Evolutionary conservation across 768 basidiomycete species (phyloP).

Genomic region (Trichaptum fuscoviolaceum): DNA sequence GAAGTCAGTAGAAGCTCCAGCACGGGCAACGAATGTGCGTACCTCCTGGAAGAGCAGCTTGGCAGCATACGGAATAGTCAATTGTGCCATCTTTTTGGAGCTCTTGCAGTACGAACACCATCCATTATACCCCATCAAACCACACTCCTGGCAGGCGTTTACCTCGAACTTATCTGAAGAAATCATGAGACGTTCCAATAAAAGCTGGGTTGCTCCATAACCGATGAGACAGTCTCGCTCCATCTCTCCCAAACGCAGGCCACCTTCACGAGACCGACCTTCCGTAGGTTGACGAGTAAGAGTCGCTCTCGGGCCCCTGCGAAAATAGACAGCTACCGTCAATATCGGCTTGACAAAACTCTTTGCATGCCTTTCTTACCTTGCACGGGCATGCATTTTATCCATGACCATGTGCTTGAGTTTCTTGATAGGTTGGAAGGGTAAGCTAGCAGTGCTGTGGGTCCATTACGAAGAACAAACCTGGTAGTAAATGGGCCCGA

Average conservation of each 20-base stretch:
- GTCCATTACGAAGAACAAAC: conserved; percentile 67
- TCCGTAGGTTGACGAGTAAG: conserved; percentile 97
- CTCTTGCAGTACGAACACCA: conserved; percentile 99
- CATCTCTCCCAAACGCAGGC: conserved; percentile 97
- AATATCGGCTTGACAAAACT: conserved; percentile 5
- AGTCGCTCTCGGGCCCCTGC: conserved; percentile 91
- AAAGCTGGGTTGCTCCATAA: conserved; percentile 94
- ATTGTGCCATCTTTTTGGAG: conserved; percentile 90
- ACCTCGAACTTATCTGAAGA: conserved; percentile 98
- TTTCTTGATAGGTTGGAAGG: background rate
- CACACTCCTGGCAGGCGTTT: conserved; percentile 91
- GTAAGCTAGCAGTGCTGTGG: conserved; percentile 6
- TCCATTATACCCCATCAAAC: conserved; percentile 89
- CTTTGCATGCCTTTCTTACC: conserved; percentile 39
- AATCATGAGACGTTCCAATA: conserved; percentile 97
- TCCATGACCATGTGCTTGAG: conserved; percentile 98
- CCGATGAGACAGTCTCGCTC: conserved; percentile 98
- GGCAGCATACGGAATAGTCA: conserved; percentile 95
- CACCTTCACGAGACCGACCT: conserved; percentile 96
- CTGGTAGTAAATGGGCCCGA: conserved; percentile 98
- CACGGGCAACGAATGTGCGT: conserved; percentile 18
- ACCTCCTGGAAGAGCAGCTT: conserved; percentile 92
- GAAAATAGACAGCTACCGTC: conserved; percentile 11
- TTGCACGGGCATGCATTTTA: conserved; percentile 99
- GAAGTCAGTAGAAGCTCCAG: conserved; percentile 7